A percentile compares a stretch with the other conserved stretches of the same genome.
These are phyloP conservation scores for Hibiscus trionum DNA, from an alignment of 345 rosid species.

Conservation along the genomic window DNA sequence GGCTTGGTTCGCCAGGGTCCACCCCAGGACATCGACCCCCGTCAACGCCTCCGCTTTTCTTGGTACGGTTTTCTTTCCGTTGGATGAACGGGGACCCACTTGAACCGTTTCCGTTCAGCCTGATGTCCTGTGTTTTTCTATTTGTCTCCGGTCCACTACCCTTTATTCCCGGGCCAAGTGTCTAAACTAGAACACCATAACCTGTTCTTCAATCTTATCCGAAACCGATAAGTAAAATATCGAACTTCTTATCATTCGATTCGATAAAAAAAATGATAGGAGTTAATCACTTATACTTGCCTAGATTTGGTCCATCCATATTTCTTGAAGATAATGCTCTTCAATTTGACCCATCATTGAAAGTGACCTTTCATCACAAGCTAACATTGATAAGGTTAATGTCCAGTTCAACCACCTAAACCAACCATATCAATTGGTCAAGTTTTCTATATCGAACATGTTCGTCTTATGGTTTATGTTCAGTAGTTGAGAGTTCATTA, in stretches of 20 bases:
- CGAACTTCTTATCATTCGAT: too few relatives aligned
- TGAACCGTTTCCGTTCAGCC: background rate
- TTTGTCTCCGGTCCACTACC: background rate
- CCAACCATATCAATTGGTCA: too few relatives aligned
- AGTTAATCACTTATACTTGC: background rate
- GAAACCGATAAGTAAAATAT: too few relatives aligned
- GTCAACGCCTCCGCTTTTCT: constrained; percentile 92
- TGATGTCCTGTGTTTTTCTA: background rate
- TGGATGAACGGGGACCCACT: background rate
- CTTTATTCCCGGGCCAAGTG: background rate
- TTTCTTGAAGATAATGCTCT: background rate
- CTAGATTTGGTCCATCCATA: background rate
- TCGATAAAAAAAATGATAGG: too few relatives aligned
- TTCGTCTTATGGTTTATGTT: too few relatives aligned
- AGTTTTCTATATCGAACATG: too few relatives aligned
- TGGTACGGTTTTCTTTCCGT: constrained; percentile 32
- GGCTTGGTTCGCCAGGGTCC: constrained; percentile 78
- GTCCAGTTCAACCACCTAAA: background rate
- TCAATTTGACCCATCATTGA: constrained; percentile 10
- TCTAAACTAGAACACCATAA: background rate
- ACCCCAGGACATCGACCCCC: constrained; percentile 74
- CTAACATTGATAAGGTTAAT: background rate
- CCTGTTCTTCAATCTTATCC: too few relatives aligned
- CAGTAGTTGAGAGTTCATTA: too few relatives aligned
- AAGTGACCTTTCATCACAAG: constrained; percentile 16